phyloP scores from a whole-genome alignment of 257 asterid genomes.

The Solanum clarkiae region DNA sequence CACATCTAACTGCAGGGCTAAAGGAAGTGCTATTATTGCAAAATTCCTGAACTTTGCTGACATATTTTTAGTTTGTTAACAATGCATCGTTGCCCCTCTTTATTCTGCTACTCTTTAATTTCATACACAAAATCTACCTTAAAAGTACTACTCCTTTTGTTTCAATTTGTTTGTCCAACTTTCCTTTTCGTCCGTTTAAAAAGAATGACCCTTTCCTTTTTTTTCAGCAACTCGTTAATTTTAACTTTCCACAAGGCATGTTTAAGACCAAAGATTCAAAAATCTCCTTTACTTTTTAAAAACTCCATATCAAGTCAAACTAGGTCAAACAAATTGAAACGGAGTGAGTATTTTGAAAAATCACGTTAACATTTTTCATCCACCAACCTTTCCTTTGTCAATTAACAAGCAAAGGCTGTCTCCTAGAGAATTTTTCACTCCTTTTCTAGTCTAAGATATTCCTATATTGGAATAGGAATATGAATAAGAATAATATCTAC shows the following conservation, averaged over 20 bases:
- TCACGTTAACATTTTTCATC: background rate
- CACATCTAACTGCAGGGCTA: background rate
- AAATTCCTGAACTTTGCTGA: background rate
- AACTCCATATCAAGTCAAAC: background rate
- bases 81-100: background rate
- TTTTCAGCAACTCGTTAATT: background rate
- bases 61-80: background rate
- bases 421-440: too few relatives aligned
- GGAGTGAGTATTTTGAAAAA: background rate
- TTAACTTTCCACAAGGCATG: too few relatives aligned
- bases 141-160: background rate
- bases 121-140: background rate
- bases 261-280: background rate
- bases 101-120: background rate
- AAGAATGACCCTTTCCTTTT: background rate
- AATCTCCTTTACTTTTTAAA: background rate
- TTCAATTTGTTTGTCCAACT: background rate
- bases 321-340: background rate
- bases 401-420: too few relatives aligned
- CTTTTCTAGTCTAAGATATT: too few relatives aligned
- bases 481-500: too few relatives aligned
- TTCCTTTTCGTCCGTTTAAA: background rate
- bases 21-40: background rate
- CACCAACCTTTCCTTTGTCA: too few relatives aligned
- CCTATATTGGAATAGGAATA: too few relatives aligned